Evolutionary conservation across 2,329 filamentous ascomycete species (phyloP), one percentile per base, ranked within the genome.

Genomic region (Nemania diffusa): DNA sequence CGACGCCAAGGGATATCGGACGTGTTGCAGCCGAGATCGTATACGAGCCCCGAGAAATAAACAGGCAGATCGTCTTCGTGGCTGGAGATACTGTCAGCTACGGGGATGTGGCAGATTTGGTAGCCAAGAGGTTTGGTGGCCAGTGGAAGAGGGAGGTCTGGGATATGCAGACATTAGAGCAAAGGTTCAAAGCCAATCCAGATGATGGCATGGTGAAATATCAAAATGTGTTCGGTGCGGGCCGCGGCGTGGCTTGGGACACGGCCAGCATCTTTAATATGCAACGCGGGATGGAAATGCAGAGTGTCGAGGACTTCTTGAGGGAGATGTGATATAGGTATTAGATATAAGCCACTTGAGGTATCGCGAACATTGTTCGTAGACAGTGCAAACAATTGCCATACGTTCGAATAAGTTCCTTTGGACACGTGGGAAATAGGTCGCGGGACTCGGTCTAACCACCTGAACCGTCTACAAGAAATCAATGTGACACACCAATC

Each of bases 1-100:
- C 90, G 6, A 84, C 85, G 40, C 85, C 88, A 1, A 74, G 78
- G 55, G 91, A 92, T 76, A 92, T 93, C 68, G 91, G 89, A 0
- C 79, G 76, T 15, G 79, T 89, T 56, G 85, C 87, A 9, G 88
- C 87, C 0, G 85, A 88, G 61, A 73, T 90, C 51, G 79, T 89
- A 1, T 81, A 84, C 5, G 79, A 79, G 2, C 80, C 83, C 13
- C 20, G 64, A 9, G 58, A 67, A 26, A 73, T 77, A 57, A 64
- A 76, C 57, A 76, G 76, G 26, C 74, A 78, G 11, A 78, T 87
- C 0, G 77, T 88, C 3, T 87, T 82, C 72, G 79, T 82, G 0
- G 85, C 83, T 1, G 87, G 87, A 0, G 85, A 89, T 68, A 88
- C 86, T 9, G 72, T 88, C 5, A 83, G 76, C 26, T 89, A 88